Evolutionary conservation across 2,329 filamentous ascomycete species (phyloP), one percentile per base, ranked within the genome.

Genomic region (Fusarium hostae): DNA sequence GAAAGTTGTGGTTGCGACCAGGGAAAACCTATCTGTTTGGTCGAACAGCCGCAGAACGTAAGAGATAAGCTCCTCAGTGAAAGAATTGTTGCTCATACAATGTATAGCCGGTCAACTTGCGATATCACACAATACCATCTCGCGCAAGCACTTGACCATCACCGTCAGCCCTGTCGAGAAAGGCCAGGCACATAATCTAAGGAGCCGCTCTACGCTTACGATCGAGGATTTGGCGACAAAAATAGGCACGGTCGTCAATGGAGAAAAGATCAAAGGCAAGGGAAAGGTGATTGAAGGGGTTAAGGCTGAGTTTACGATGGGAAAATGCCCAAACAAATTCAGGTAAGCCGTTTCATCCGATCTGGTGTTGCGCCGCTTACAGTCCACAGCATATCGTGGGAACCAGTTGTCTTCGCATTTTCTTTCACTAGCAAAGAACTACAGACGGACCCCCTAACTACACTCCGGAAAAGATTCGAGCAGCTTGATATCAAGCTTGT

Each of bases 401-500:
- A 90, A 32, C 92, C 94, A 0, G 86, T 94, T 11, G 90, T 94
- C n/a, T 85, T 98, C 63, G 94, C 90, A 45, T 95, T 96, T 78
- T 93, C 92, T 3, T 92, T 93, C 63, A 90, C 91, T 11, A 88
- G 87, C 62, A 92, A 91, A 72, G 91, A 94, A 74, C 82, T 91
- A 37, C 93, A 91, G 71, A 85, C 86, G 66, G 89, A 91, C 74
- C 89, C 91, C 3, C 84, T 95, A 59, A 82, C 84, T 4, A 84
- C 84, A 22, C 86, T 94, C 30, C 89, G 89, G 68, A 83, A 87
- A 35, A 87, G 87, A 58, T 88, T 98, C 22, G 94, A 97, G 78
- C 88, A 91, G 47, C 86, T 97, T n/a, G 96, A 97, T 78, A 91
- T 98, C 80, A 98, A 98, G 80, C 91, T 94, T 18, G 84, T 92